Evolutionary conservation across 1,139 yeast genomes (phyloP), one percentile per base, ranked within the genome.

Genomic region (Diutina ranongensis): DNA sequence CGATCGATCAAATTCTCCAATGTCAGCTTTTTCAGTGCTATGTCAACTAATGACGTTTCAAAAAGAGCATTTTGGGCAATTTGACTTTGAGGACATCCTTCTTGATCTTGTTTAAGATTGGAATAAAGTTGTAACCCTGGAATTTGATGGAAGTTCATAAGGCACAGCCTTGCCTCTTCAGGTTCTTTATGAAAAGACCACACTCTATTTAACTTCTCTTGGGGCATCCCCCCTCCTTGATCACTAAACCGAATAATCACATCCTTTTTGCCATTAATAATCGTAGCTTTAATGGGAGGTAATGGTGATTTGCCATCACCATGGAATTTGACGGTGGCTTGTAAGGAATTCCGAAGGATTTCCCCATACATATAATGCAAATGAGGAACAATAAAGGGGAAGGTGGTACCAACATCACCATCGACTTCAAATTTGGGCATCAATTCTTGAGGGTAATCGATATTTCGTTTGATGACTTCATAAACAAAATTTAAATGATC

Each of bases 121-220:
- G 74, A 66, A 49, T 67, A 66, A 45, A 68, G 55, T 51, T 66
- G 72, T 33, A 70, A 58, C 0, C 86, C 86, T 0, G 89, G 88
- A 46, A 83, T 67, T 45, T 74, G 64, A 55, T 83, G 87, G 65
- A 83, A 82, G 56, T 80, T 80, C 19, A 75, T 65, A 44, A 83
- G 61, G 25, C 81, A 75, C 46, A 67, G 63, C 45, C 74, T 62
- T 0, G 92, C 85, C 22, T 71, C 56, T 44, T 68, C 72, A 1
- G 85, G 80, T 21, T 72, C 70, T 57, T 82, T 83, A 4, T 85
- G 84, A 64, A 89, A 89, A 0, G 94, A 83, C 95, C 96, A 89
- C 9, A 88, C 70, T 46, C 79, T 74, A 9, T 71, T 67, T 35
- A 83, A 64, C 40, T 76, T 69, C 34, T 75, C 77, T 45, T 74